Evolutionary conservation across 768 basidiomycete species (phyloP), one percentile per base, ranked within the genome.

Genomic region (Podaxis rugospora): DNA sequence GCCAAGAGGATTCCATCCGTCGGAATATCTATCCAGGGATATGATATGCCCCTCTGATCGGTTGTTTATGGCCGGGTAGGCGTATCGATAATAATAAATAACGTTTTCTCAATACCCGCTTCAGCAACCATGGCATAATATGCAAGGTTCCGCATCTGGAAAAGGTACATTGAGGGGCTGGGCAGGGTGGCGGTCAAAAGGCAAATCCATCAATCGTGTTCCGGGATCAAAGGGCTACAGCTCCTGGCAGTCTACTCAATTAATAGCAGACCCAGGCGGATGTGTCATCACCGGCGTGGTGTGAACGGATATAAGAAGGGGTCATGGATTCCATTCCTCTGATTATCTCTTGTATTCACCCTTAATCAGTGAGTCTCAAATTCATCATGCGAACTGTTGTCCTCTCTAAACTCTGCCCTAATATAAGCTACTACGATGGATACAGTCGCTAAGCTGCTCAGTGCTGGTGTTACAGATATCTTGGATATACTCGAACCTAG

Each of bases 1-100:
- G 92, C 93, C 1, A 74, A 84, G 65, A 67, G 75, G 56, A 72
- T 80, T 25, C 57, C 21, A 4, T 78, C 76, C 1, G 64, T 83
- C 4, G 90, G 92, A 6, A 83, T 75, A 0, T 57, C 66, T 0
- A 73, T 92, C 21, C 62, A 67, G 7, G 67, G 73, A 56, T 87
- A 83, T 66, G 85, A 49, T 16, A 11, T 25, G 11, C 21, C 47
- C 18, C 11, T 49, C 21, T 49, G 47, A 49, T 23, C n/a, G 7
- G 14, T 42, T 11, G 14, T 25, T 49, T 21, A 3, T 13, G 9
- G 4, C 47, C 4, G 21, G 27, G 10, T 23, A 49, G 21, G 21
- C 1, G 9, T 49, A 23, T 27, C 23, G 9, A 14, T 49, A 5
- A 49, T 25, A 49, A 27, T 11, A 49, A 18, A 49, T 1, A 21